Percentiles rank a stretch among this genome's conserved stretches.
phyloP scores from a whole-genome alignment of 2,329 filamentous ascomycete genomes.

The Colletotrichum graminicola region DNA sequence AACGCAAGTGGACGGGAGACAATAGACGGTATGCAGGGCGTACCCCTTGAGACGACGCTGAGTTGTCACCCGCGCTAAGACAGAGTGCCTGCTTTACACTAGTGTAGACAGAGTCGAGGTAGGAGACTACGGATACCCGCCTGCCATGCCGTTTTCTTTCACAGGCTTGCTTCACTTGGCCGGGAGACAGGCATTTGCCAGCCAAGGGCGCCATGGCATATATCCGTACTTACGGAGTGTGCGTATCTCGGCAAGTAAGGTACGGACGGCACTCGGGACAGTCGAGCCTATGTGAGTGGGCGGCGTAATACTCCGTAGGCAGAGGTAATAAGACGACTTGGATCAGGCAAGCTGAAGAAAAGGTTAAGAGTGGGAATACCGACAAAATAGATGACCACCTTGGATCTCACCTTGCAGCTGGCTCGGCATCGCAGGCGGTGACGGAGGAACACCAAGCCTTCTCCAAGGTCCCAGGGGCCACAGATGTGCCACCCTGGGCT shows the following conservation, averaged over 20 bases:
- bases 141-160: neutral
- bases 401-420: conserved; percentile 12
- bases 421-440: conserved; percentile 42
- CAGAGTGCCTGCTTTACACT: conserved; percentile 5
- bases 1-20: conserved; percentile 9
- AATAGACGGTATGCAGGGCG: conserved; percentile 21
- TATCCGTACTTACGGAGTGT: too few relatives aligned
- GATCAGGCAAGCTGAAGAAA: conserved; percentile 18
- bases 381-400: neutral
- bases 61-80: conserved; percentile 20
- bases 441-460: conserved; percentile 25
- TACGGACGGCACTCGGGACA: neutral
- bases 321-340: conserved; percentile 13
- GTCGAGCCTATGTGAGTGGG: neutral
- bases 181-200: conserved; percentile 31
- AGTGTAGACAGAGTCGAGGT: neutral
- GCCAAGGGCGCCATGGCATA: neutral
- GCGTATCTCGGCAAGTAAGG: conserved; percentile 24
- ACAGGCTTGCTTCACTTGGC: conserved; percentile 2
- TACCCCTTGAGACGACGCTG: conserved; percentile 21
- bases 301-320: conserved; percentile 15
- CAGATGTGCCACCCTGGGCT: conserved; percentile 33
- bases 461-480: conserved; percentile 34
- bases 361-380: conserved; percentile 24
- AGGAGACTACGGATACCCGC: neutral